phyloP scores from a whole-genome alignment of 495 filamentous ascomycete species.

The Hypoxylon cercidicola region DNA sequence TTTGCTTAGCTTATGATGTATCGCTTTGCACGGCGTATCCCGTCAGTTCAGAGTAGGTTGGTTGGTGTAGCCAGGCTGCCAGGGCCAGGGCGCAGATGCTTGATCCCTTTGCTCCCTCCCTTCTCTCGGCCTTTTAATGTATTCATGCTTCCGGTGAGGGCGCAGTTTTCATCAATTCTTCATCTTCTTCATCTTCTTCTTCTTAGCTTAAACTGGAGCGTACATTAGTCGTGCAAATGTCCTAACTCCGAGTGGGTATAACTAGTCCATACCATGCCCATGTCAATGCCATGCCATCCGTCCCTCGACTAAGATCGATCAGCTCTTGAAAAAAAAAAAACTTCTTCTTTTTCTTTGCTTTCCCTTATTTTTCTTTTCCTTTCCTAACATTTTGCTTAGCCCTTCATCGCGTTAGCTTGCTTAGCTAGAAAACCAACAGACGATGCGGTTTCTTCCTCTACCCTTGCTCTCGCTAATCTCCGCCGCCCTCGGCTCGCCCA shows the following conservation, averaged over 20 bases:
- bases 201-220: too few relatives aligned
- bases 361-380: background rate
- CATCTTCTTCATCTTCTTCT: constrained; percentile 15
- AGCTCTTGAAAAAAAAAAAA: too few relatives aligned
- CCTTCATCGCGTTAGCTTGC: constrained; percentile 11
- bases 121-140: constrained; percentile 11
- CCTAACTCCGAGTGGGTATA: constrained; percentile 16
- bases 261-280: constrained; percentile 24
- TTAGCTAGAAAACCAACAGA: constrained; percentile 8
- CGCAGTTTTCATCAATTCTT: constrained; percentile 9
- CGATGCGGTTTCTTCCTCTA: constrained; percentile 32
- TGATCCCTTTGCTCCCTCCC: too few relatives aligned
- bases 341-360: background rate
- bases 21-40: too few relatives aligned
- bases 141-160: constrained; percentile 27
- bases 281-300: background rate
- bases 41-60: too few relatives aligned
- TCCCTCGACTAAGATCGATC: too few relatives aligned
- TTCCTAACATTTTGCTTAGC: constrained; percentile 7
- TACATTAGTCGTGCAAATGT: constrained; percentile 37
- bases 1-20: constrained; percentile 22
- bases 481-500: constrained; percentile 34
- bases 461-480: constrained; percentile 35
- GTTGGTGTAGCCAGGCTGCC: too few relatives aligned
- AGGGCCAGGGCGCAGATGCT: too few relatives aligned